Evolutionary conservation across 1,284 basidiomycete genomes (phyloP), one percentile per base, ranked within the genome.

Genomic region (Phlebopus sp.): DNA sequence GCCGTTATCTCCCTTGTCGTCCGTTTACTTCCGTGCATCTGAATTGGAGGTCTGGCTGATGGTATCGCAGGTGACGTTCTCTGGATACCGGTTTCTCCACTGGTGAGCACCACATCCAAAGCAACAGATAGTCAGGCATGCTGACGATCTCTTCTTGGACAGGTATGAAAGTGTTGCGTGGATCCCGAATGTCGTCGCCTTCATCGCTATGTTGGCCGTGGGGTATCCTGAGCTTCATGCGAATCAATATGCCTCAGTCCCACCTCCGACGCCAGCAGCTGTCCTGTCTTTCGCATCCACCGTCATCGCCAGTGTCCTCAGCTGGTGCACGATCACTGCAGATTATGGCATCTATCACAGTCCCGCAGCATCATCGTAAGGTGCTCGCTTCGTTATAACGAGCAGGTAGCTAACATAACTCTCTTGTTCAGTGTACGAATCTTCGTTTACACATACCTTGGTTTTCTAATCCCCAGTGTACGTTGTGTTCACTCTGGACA

Each of bases 401-500:
- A n/a, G n/a, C n/a, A n/a, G n/a, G n/a, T n/a, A n/a, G n/a, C n/a
- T n/a, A n/a, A n/a, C n/a, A n/a, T n/a, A n/a, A n/a, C n/a, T n/a
- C 47, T 9, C 21, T 34, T 4, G 5, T 13, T 6, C 11, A 83
- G 76, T 42, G 47, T 56, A 17, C 67, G 71, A 17, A 72, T 89
- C 23, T 90, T 90, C 64, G 25, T 72, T 7, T 82, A 78, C 56
- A 79, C 81, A 2, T 90, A 85, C 59, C 64, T 82, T 7, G 88
- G 86, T 2, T 77, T 89, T 52, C 63, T 86, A 31, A 47, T 76
- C 10, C 73, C 84, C 2, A 80, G 77, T 53, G 79, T 78, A 55
- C 53, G 78, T 64, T n/a, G 21, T 15, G 47, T 36, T 15, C 4
- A 27, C 10, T 21, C 30, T 23, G n/a, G n/a, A 5, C 31, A 40